Evolutionary conservation across 202 grass and related monocot genomes (phyloP), one percentile per base, ranked within the genome.

Genomic region (Bolboschoenoplectus hybrid): DNA sequence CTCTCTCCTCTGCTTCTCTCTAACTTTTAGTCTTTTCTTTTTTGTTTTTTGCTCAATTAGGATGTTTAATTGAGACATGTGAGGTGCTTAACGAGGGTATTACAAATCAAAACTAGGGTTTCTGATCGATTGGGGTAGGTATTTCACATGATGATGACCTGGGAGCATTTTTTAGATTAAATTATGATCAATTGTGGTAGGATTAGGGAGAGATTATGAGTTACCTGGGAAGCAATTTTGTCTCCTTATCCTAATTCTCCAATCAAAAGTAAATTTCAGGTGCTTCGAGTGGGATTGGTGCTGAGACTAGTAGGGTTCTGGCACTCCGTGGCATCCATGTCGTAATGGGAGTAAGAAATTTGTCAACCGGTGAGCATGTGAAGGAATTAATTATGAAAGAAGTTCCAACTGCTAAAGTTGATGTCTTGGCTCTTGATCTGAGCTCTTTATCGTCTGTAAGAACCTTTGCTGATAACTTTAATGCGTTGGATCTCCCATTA

Each of bases 281-380:
- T 49, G 85, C 81, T 6, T 87, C 90, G 17, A 87, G 58, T 82
- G 90, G 90, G 10, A 91, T 91, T 82, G 90, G 87, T 7, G 34
- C 90, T 68, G 90, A 91, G 67, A 89, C 87, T 45, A 73, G 79
- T 40, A 74, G 81, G 5, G 81, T 89, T 87, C 85, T 91, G 16
- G 85, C 68, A 12, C 39, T 91, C 3, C 85, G 81, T 6, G 82
- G 87, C 1, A 85, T 91, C 6, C 75, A 85, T 35, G 90, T 91
- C 0, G 34, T 91, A 43, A 91, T 91, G 87, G 90, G 85, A 13
- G 87, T 87, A 1, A 69, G 85, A 64, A 89, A 87, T 57, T 13
- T 65, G 11, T 89, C 85, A 55, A 14, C 85, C 0, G 90, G 81
- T 4, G 45, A 51, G 2, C 1, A 9, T 35, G 67, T 78, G 19